Percentiles rank a stretch among this genome's conserved stretches.
Evolutionary conservation across 148 eudicot species (phyloP).

Genomic region (Vaccinium macrocarpon): DNA sequence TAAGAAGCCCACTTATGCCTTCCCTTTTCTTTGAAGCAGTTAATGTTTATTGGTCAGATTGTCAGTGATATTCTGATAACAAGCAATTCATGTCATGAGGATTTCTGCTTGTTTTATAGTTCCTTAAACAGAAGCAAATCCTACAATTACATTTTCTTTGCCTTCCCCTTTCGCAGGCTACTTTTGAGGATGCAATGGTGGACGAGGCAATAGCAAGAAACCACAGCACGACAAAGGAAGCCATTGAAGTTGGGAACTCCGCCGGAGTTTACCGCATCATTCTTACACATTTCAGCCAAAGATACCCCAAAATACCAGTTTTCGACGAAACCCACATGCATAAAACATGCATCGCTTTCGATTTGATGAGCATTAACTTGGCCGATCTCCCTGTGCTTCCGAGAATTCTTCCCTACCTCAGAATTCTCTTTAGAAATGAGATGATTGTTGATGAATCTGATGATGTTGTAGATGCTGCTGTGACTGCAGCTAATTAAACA

Average conservation of each 20-base stretch:
- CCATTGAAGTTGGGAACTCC: slow-evolving; percentile 70
- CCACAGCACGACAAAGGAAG: slow-evolving; percentile 92
- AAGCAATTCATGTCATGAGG: neutral
- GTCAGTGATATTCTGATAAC: neutral
- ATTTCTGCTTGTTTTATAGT: neutral
- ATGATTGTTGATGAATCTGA: slow-evolving; percentile 68
- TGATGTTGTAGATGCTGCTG: slow-evolving; percentile 39
- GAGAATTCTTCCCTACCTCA: slow-evolving; percentile 65
- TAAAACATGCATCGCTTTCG: slow-evolving; percentile 82
- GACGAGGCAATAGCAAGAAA: slow-evolving; percentile 91
- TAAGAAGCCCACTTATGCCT: neutral
- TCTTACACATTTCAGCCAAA: slow-evolving; percentile 94
- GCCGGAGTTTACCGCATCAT: slow-evolving; percentile 84
- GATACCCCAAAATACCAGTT: slow-evolving; percentile 92
- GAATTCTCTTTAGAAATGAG: slow-evolving; percentile 68
- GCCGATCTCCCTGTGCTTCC: slow-evolving; percentile 82
- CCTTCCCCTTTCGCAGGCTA: slow-evolving; percentile 52
- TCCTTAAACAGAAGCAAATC: neutral
- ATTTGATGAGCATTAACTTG: slow-evolving; percentile 87
- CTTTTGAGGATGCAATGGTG: slow-evolving; percentile 80
- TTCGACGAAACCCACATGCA: slow-evolving; percentile 76
- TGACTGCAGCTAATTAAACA: slow-evolving; percentile 24
- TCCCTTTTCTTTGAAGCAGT: neutral
- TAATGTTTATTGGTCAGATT: neutral
- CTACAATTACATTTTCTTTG: neutral